phyloP scores from a whole-genome alignment of 2,329 filamentous ascomycete species.

The Scedosporium dehoogii region DNA sequence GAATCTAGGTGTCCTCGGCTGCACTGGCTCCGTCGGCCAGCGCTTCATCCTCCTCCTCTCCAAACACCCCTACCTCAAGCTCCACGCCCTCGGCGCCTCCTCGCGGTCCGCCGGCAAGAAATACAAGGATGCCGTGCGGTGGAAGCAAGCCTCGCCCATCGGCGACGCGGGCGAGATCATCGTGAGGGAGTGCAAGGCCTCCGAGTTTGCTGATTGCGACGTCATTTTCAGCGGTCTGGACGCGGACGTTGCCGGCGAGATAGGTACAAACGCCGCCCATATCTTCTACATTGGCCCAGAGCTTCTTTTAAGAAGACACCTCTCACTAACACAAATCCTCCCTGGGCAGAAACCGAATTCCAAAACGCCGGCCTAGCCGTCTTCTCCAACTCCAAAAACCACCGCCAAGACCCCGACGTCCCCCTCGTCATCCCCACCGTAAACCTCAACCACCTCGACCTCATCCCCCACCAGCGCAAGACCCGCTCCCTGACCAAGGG shows the following conservation, averaged over 20 bases:
- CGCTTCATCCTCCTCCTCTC: constrained; percentile 89
- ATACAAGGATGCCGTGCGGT: constrained; percentile 87
- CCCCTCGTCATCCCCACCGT: constrained; percentile 93
- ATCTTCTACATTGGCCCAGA: neutral
- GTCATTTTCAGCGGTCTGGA: constrained; percentile 89
- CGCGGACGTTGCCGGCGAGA: constrained; percentile 82
- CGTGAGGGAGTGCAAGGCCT: constrained; percentile 74
- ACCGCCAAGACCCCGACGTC: constrained; percentile 80
- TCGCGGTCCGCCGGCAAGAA: constrained; percentile 83
- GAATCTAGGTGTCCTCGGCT: constrained; percentile 63
- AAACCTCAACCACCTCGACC: constrained; percentile 76
- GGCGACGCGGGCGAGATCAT: constrained; percentile 69
- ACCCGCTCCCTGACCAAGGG: constrained; percentile 67
- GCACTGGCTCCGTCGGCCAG: constrained; percentile 89
- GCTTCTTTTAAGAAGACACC: neutral
- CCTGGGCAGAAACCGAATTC: constrained; percentile 69
- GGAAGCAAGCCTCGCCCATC: constrained; percentile 88
- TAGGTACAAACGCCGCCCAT: constrained; percentile 49
- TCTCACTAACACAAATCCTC: constrained; percentile 1
- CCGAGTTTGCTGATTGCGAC: constrained; percentile 81
- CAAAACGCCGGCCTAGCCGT: constrained; percentile 78
- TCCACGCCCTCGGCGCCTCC: constrained; percentile 85
- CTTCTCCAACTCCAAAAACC: constrained; percentile 98
- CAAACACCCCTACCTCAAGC: constrained; percentile 74
- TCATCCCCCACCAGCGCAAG: constrained; percentile 81